These are phyloP conservation scores for Taphrina communis DNA, from an alignment of 1,139 yeast genomes.

Conservation along the genomic window DNA sequence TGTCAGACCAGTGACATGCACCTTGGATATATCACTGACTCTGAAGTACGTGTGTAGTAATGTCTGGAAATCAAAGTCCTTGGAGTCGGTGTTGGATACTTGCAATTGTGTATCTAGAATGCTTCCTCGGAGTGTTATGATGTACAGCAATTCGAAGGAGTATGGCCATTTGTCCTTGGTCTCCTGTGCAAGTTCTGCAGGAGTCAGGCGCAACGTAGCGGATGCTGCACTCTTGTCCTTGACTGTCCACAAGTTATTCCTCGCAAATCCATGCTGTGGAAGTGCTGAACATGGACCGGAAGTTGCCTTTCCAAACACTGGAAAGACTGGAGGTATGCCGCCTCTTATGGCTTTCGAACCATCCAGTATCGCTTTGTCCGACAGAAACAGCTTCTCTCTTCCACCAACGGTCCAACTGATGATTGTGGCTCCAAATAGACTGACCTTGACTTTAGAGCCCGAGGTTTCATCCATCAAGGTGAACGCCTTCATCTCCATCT, in stretches of 20 bases:
- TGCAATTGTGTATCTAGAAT: constrained; percentile 71
- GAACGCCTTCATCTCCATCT: constrained; percentile 39
- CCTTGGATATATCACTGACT: constrained; percentile 67
- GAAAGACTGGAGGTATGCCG: constrained; percentile 73
- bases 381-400: constrained; percentile 72
- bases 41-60: constrained; percentile 90
- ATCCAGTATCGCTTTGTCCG: constrained; percentile 78
- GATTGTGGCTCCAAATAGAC: constrained; percentile 88
- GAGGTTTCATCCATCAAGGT: constrained; percentile 46
- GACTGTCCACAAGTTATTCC: constrained; percentile 61
- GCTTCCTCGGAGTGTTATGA: constrained; percentile 63
- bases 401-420: constrained; percentile 78
- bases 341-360: constrained; percentile 95
- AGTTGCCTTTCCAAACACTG: constrained; percentile 77
- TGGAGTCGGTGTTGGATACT: constrained; percentile 67
- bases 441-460: constrained; percentile 64
- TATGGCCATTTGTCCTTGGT: constrained; percentile 64
- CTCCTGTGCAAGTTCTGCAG: constrained; percentile 71
- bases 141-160: constrained; percentile 78
- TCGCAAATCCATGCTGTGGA: constrained; percentile 96
- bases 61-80: constrained; percentile 82
- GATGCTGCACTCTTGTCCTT: constrained; percentile 64
- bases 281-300: constrained; percentile 58
- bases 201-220: constrained; percentile 86
- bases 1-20: constrained; percentile 74